Evolutionary conservation across 2,329 filamentous ascomycete genomes (phyloP), one percentile per base, ranked within the genome.

Genomic region (Ophiosphaerella narmari): DNA sequence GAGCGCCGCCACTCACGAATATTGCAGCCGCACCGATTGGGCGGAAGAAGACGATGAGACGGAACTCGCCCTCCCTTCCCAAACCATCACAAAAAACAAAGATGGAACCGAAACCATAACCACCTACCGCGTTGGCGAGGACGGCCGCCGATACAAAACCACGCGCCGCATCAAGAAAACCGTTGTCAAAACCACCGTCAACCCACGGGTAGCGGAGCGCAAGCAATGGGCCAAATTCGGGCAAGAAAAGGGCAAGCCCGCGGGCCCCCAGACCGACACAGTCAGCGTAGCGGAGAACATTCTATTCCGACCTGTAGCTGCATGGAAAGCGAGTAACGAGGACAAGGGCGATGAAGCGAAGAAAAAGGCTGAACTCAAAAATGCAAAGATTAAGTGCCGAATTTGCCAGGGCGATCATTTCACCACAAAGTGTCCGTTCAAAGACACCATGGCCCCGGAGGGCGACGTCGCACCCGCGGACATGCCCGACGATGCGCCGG

Each of bases 381-480:
- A 97, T 81, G 96, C 97, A 86, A 95, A 97, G 82, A 95, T 99
- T 82, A 97, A 97, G 85, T 99, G 94, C 79, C 89, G 94, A 83
- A 97, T 99, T 74, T 99, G 94, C 81, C 90, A 87, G 74, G 94
- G 93, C 73, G 94, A 99, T 82, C 94, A 99, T 86, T 99, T 97
- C 83, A 99, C 94, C 36, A 93, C 93, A 63, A 88, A 94, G 75
- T 99, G 94, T 86, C 94, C 94, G 32, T 99, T 96, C 87, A 99
- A 97, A 82, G 94, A 97, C 75, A 99, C 93, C 67, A 97, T 99
- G 91, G 91, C 93, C 32, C 94, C 90, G 33, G 85, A 92, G 54
- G 77, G 78, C 59, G 78, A 77, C 57, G 72, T 71, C 34, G 71
- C 72, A 18, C 75, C 75, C 21, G 82, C 81, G 38, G 68, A 70